A percentile compares a stretch with the other conserved stretches of the same genome.
Conservation (phyloP, 345 rosid species). For the Lepidium aucheri region DNA sequence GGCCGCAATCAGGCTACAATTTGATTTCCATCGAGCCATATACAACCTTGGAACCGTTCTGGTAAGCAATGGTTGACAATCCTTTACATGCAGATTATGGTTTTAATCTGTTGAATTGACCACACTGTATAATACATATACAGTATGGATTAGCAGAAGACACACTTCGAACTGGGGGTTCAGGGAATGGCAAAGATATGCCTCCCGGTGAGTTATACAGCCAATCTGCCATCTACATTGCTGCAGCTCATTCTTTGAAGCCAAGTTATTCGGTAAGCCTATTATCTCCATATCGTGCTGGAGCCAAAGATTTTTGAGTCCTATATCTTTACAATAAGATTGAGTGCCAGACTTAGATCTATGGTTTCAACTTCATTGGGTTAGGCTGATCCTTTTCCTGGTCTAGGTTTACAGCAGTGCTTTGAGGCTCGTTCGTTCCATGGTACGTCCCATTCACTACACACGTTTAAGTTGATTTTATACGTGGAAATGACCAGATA, state of each 20-base stretch:
- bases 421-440: constrained; percentile 86
- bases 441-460: constrained; percentile 39
- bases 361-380: neutral
- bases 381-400: constrained; percentile 12
- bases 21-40: constrained; percentile 95
- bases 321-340: neutral
- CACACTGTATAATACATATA: neutral
- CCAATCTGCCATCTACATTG: constrained; percentile 95
- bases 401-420: constrained; percentile 96
- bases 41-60: constrained; percentile 98
- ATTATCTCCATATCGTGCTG: neutral
- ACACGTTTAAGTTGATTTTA: constrained; percentile 1
- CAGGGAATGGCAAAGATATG: constrained; percentile 53
- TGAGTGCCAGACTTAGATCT: neutral
- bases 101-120: neutral
- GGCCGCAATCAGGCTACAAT: constrained; percentile 89
- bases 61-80: constrained; percentile 41
- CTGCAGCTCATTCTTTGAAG: constrained; percentile 96
- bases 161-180: constrained; percentile 74
- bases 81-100: neutral
- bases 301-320: neutral
- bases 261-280: constrained; percentile 82
- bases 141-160: constrained; percentile 99
- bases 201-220: constrained; percentile 87
- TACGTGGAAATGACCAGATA: neutral